Evolutionary conservation across 108 stramenopile species (phyloP), one percentile per base, ranked within the genome.

Genomic region (Bacterosira constricta): DNA sequence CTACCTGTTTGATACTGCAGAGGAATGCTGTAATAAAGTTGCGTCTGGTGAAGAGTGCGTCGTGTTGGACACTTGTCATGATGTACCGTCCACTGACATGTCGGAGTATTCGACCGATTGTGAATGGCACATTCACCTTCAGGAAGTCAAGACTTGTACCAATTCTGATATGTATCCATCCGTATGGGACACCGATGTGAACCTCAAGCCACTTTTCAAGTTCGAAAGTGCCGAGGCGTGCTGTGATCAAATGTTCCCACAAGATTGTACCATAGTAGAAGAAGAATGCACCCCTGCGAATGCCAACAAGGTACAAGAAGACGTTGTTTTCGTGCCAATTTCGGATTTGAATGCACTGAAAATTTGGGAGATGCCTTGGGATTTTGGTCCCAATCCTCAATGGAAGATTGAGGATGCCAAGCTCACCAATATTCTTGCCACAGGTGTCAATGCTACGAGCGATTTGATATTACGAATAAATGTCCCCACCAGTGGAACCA

Each of bases 51-150:
- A 56, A 30, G n/a, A 15, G 11, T 32, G 29, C 17, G 29, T 56
- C 17, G 4, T 32, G 15, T 13, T 35, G 1, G 54, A 56, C 13
- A 4, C 31, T 31, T 56, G 31, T 34, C 11, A 3, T 31, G 3
- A 45, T n/a, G n/a, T n/a, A n/a, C n/a, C n/a, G n/a, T n/a, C 44
- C 44, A 45, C 44, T 17, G 44, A 45, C 1, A 1, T 18, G 18
- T 18, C 44, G 15, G 44, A 5, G 1, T 15, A 45, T 45, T 17
- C 44, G 15, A 5, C 57, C 3, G 57, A 59, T 11, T 25, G 21
- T 6, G 41, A 59, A 21, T 59, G 57, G 57, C 57, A 59, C 57
- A 59, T 59, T 18, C 41, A 36, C 37, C 38, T 23, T 5, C 37
- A 18, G 23, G 37, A 23, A 18, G 36, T 6, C 11, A 39, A 39